A percentile compares a stretch with the other conserved stretches of the same genome.
phyloP scores from a whole-genome alignment of 2,329 filamentous ascomycete genomes.

The Clonostachys solani region DNA sequence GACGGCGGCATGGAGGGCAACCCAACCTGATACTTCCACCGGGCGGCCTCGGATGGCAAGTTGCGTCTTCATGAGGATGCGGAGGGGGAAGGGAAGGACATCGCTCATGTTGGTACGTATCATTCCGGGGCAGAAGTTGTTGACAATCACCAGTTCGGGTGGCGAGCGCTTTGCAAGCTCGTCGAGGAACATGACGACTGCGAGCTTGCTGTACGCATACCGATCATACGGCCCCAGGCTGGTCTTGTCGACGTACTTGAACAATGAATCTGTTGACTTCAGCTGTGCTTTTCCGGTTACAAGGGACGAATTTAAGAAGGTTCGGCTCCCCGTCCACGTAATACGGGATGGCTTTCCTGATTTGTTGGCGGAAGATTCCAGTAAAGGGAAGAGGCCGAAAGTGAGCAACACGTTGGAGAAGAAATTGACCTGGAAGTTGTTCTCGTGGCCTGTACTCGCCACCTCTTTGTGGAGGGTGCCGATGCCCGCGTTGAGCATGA shows the following conservation, averaged over 20 bases:
- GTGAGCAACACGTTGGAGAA: conserved; percentile 25
- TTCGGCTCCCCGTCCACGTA: conserved; percentile 21
- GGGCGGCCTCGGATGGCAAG: neutral
- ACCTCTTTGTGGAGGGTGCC: conserved; percentile 7
- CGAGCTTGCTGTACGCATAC: conserved; percentile 21
- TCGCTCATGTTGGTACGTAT: conserved; percentile 33
- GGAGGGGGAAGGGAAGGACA: conserved; percentile 11
- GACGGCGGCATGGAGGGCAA: neutral
- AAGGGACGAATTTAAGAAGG: conserved; percentile 6
- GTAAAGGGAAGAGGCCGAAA: conserved; percentile 21
- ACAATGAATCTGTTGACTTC: neutral
- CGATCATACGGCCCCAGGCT: conserved; percentile 11
- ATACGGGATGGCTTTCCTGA: conserved; percentile 14
- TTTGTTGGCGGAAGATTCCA: conserved; percentile 15
- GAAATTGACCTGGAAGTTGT: conserved; percentile 33
- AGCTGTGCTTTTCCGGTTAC: neutral
- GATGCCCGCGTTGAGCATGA: conserved; percentile 39
- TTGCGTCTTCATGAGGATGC: neutral
- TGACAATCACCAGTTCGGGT: conserved; percentile 35
- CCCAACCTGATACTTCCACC: neutral
- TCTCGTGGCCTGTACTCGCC: conserved; percentile 18
- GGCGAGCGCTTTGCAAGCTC: conserved; percentile 23
- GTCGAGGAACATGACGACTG: conserved; percentile 24
- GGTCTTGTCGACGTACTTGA: conserved; percentile 22
- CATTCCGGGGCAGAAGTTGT: conserved; percentile 39